Evolutionary conservation across 257 asterid species (phyloP), one percentile per base, ranked within the genome.

Genomic region (Nicotiana otophora): DNA sequence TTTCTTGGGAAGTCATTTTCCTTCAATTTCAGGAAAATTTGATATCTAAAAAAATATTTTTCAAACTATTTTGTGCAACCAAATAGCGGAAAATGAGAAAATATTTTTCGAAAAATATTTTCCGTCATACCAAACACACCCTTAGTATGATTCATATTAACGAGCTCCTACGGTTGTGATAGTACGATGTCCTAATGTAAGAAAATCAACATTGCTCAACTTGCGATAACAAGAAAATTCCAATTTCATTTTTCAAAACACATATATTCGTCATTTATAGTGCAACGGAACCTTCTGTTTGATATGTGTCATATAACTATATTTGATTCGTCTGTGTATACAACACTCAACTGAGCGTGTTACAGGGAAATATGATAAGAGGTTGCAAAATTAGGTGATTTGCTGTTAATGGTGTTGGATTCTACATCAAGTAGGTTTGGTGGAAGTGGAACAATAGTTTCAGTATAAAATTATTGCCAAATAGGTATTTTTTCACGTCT

Each of bases 131-230:
- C 31, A 30, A 30, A 30, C 31, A 30, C 31, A 30, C 31, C 3
- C 3, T 30, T 30, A 90, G 92, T 65, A 86, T 87, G 85, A 89
- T 93, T 84, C 91, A 88, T n/a, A 84, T 91, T 42, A 86, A 87
- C 83, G 92, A 89, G 90, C 99, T 95, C 81, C 97, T 98, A 9
- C 3, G 9, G 92, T 94, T 74, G 55, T 95, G 67, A 85, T 95
- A 80, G 90, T 95, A 3, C 96, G 98, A n/a, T 95, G 97, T 16
- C 98, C 97, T 36, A 92, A 95, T 92, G 96, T 92, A 88, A 98
- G 99, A 7, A 95, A 94, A 82, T 95, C 97, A 4, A 96, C 94
- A 39, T 85, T 92, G 70, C 91, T 92, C 84, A 92, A 95, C 84
- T 95, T 81, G 86, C 94, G 86, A 72, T 81, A 78, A n/a, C 55